Percentiles rank a stretch among this genome's conserved stretches.
Evolutionary conservation across 139 green algal species (phyloP).

Genomic region (Micromonas commoda): DNA sequence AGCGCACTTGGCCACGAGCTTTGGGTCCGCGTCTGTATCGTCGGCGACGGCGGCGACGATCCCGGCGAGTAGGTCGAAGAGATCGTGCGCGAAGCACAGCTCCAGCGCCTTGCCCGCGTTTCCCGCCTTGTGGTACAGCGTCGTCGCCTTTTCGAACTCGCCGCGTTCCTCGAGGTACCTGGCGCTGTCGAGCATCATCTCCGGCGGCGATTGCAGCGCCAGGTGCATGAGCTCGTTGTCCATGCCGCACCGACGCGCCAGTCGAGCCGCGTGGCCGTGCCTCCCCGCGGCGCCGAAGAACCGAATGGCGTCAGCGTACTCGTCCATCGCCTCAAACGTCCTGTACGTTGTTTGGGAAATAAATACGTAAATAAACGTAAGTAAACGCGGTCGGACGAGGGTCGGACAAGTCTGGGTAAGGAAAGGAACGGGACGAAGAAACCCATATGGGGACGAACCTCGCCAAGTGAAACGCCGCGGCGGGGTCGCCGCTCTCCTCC

Average conservation of each 20-base stretch:
- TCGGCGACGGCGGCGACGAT: conserved; percentile 57
- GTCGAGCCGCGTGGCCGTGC: conserved; percentile 38
- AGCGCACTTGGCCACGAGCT: too few relatives aligned
- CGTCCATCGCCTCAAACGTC: conserved; percentile 54
- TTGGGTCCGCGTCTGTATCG: too few relatives aligned
- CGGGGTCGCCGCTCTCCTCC: conserved; percentile 35
- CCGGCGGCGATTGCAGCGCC: conserved; percentile 31
- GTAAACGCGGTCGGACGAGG: too few relatives aligned
- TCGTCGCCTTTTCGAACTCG: conserved; percentile 53
- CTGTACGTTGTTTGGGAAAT: too few relatives aligned
- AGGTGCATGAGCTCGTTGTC: conserved; percentile 45
- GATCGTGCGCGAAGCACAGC: conserved; percentile 57
- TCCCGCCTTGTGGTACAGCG: conserved; percentile 45
- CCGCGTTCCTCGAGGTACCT: conserved; percentile 49
- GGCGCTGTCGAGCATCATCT: conserved; percentile 55
- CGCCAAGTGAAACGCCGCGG: conserved; percentile 67
- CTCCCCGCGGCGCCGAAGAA: conserved; percentile 33
- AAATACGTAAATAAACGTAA: too few relatives aligned
- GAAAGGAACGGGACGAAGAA: too few relatives aligned
- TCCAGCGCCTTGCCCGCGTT: conserved; percentile 42
- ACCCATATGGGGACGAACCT: too few relatives aligned
- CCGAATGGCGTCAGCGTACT: conserved; percentile 34
- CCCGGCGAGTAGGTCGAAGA: conserved; percentile 57
- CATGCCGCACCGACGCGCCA: conserved; percentile 38
- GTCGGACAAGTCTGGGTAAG: too few relatives aligned